phyloP scores from a whole-genome alignment of 257 asterid species.

The Echium plantagineum region DNA sequence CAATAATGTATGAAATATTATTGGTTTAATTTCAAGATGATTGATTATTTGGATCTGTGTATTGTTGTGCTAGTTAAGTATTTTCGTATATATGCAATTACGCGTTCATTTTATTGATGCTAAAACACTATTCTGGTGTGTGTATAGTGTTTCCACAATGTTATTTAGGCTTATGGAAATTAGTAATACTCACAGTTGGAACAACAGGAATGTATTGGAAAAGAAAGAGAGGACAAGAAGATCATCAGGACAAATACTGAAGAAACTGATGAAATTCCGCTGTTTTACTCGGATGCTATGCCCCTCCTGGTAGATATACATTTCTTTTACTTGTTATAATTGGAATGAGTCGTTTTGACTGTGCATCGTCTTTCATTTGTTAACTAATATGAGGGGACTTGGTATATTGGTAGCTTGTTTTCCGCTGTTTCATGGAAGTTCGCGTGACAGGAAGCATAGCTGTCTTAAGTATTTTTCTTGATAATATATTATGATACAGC shows the following conservation, averaged over 20 bases:
- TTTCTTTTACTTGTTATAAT: neutral
- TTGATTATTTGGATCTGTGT: too few species aligned
- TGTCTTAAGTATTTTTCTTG: too few species aligned
- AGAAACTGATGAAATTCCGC: constrained; percentile 55
- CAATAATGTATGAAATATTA: too few species aligned
- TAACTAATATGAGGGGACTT: neutral
- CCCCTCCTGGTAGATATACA: constrained; percentile 67
- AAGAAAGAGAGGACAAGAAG: constrained; percentile 54
- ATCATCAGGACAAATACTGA: constrained; percentile 10
- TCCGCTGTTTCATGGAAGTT: neutral
- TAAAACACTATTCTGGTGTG: too few species aligned
- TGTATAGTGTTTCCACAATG: too few species aligned
- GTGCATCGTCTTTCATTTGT: neutral
- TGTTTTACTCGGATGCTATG: constrained; percentile 85
- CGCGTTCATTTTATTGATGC: too few species aligned
- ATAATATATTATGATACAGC: too few species aligned
- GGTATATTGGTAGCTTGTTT: neutral
- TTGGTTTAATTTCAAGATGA: too few species aligned
- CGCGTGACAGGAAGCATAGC: too few species aligned
- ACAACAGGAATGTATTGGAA: constrained; percentile 44
- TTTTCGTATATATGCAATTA: too few species aligned
- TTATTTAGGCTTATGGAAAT: neutral
- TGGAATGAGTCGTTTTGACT: neutral
- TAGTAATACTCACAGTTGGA: neutral
- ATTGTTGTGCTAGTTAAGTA: neutral